Conservation (phyloP, 164 flowering plant species). For the Macadamia tetraphylla region DNA sequence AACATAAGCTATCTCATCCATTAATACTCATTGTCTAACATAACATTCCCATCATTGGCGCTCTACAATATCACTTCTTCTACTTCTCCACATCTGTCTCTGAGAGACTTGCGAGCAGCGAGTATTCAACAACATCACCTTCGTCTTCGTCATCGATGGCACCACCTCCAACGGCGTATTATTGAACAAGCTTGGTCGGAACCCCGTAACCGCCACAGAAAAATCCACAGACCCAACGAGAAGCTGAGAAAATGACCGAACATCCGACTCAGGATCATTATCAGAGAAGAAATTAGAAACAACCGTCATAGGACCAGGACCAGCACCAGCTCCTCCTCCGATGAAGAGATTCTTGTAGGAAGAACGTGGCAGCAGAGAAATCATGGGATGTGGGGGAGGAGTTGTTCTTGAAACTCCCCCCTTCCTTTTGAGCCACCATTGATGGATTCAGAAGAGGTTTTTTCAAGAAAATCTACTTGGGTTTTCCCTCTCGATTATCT, state of each 20-base stretch:
- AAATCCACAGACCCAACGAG: slow-evolving; percentile 91
- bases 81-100: too few relatives aligned
- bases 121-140: too few relatives aligned
- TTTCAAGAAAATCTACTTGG: not conserved
- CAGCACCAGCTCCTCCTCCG: slow-evolving; percentile 30
- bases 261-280: slow-evolving; percentile 39
- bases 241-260: slow-evolving; percentile 76
- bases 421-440: slow-evolving; percentile 7
- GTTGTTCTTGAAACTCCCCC: slow-evolving; percentile 11
- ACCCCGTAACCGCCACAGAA: slow-evolving; percentile 27
- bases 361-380: slow-evolving; percentile 55
- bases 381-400: slow-evolving; percentile 38
- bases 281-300: slow-evolving; percentile 73
- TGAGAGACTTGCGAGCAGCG: too few relatives aligned
- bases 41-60: too few relatives aligned
- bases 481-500: not conserved
- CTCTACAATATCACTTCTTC: too few relatives aligned
- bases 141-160: too few relatives aligned
- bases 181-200: not conserved
- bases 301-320: slow-evolving; percentile 94
- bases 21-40: too few relatives aligned
- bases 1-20: too few relatives aligned
- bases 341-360: slow-evolving; percentile 40
- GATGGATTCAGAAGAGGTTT: slow-evolving; percentile 3
- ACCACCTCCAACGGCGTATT: too few relatives aligned